phyloP scores from a whole-genome alignment of 2,329 filamentous ascomycete species.

The Phaeosphaeriaceae sp. region DNA sequence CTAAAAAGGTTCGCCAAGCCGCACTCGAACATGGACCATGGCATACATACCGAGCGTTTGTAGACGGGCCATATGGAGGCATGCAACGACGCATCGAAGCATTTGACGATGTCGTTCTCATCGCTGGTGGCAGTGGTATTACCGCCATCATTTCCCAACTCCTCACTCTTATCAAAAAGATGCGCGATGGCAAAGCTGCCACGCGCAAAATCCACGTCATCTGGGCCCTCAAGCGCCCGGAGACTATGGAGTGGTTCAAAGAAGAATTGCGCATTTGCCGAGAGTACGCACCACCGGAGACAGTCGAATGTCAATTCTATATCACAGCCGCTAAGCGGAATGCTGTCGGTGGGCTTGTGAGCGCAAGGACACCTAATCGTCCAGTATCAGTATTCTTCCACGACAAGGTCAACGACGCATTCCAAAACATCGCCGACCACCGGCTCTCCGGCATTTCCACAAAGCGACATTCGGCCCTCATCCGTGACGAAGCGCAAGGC shows the following conservation, averaged over 20 bases:
- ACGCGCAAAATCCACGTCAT: constrained; percentile 89
- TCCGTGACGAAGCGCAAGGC: constrained; percentile 79
- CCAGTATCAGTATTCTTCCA: constrained; percentile 79
- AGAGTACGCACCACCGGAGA: constrained; percentile 85
- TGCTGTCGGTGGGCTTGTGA: constrained; percentile 57
- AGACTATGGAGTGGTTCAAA: constrained; percentile 97
- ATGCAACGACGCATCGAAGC: constrained; percentile 89
- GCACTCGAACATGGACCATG: constrained; percentile 86
- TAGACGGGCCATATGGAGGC: constrained; percentile 94
- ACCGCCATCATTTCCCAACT: constrained; percentile 92
- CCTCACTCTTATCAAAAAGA: constrained; percentile 91
- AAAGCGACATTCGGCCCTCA: constrained; percentile 78
- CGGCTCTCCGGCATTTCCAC: constrained; percentile 52
- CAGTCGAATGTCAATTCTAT: constrained; percentile 92
- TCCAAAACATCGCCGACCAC: constrained; percentile 85
- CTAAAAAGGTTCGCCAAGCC: constrained; percentile 79
- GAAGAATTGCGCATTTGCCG: constrained; percentile 92
- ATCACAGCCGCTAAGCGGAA: constrained; percentile 77
- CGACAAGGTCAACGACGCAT: constrained; percentile 85
- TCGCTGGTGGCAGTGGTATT: constrained; percentile 93
- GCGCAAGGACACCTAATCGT: constrained; percentile 57
- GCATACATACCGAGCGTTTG: constrained; percentile 88
- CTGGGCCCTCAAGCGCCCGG: constrained; percentile 90
- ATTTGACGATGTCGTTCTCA: constrained; percentile 91
- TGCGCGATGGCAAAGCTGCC: constrained; percentile 92